Conservation (phyloP, 352 stramenopile genomes). For the Lagenidium giganteum region DNA sequence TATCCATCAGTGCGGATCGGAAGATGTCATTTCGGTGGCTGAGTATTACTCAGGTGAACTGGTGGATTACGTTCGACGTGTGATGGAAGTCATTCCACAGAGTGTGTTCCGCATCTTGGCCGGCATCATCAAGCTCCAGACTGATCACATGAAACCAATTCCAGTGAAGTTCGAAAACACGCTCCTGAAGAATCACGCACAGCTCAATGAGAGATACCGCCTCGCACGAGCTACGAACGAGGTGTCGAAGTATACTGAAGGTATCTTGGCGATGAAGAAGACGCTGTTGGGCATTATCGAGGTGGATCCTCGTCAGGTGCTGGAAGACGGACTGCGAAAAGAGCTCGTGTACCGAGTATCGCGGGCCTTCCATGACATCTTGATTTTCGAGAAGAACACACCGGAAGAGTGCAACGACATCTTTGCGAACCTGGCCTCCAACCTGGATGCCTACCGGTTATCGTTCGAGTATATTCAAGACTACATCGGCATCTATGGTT, state of each 20-base stretch:
- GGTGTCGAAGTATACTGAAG: conserved; percentile 92
- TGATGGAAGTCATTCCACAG: conserved; percentile 92
- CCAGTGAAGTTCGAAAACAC: conserved; percentile 88
- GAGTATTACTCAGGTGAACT: conserved; percentile 91
- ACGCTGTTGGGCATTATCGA: conserved; percentile 90
- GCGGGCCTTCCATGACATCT: conserved; percentile 64
- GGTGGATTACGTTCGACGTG: conserved; percentile 88
- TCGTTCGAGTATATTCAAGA: conserved; percentile 93
- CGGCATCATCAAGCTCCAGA: conserved; percentile 88
- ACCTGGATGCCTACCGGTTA: conserved; percentile 78
- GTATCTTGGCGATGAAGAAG: conserved; percentile 91
- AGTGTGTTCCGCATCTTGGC: conserved; percentile 90
- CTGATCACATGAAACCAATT: conserved; percentile 78
- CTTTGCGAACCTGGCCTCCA: conserved; percentile 70
- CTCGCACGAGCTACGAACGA: conserved; percentile 89
- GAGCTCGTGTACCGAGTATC: conserved; percentile 87
- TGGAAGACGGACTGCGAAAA: conserved; percentile 91
- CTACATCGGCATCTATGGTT: conserved; percentile 89
- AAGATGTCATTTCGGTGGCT: conserved; percentile 86
- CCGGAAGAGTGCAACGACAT: conserved; percentile 69
- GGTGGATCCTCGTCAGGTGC: conserved; percentile 86
- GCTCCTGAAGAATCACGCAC: conserved; percentile 84
- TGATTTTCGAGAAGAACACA: conserved; percentile 70
- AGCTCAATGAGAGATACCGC: conserved; percentile 87
- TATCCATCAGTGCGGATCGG: conserved; percentile 84